Evolutionary conservation across 2,329 filamentous ascomycete genomes (phyloP).

Genomic region (Alternaria tenuissima): DNA sequence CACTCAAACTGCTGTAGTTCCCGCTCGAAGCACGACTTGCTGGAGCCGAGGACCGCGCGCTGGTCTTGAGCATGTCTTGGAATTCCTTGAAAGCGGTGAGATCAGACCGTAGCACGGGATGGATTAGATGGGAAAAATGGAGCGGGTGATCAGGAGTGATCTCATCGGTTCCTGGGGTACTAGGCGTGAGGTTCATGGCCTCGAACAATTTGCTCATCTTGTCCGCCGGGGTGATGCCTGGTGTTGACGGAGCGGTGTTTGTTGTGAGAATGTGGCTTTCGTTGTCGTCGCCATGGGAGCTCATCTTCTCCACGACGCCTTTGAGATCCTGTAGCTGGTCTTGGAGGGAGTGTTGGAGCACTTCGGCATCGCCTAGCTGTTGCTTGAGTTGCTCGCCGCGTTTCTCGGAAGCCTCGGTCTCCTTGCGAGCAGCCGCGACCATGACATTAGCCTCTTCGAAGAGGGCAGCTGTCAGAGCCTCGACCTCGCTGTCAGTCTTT

Average conservation of each 20-base stretch:
- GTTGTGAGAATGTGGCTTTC: conserved; percentile 72
- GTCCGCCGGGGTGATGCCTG: conserved; percentile 67
- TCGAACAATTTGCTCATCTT: conserved; percentile 70
- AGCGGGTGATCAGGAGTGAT: conserved; percentile 69
- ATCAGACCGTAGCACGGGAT: conserved; percentile 84
- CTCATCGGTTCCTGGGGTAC: conserved; percentile 59
- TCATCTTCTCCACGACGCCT: conserved; percentile 88
- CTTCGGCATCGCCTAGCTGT: conserved; percentile 87
- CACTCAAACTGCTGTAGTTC: conserved; percentile 71
- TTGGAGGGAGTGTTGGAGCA: conserved; percentile 85
- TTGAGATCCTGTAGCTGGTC: conserved; percentile 94
- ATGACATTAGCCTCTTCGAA: conserved; percentile 99
- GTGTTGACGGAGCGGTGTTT: conserved; percentile 77
- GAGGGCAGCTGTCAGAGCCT: conserved; percentile 87
- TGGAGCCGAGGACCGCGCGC: conserved; percentile 63
- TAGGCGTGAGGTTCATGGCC: conserved; percentile 61
- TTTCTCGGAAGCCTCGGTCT: conserved; percentile 80
- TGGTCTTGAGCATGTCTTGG: conserved; percentile 74
- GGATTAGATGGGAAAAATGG: conserved; percentile 83
- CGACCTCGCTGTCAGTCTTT: conserved; percentile 89
- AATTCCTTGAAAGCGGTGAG: conserved; percentile 86
- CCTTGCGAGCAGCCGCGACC: conserved; percentile 87
- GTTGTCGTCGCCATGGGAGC: conserved; percentile 74
- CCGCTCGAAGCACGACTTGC: conserved; percentile 75
- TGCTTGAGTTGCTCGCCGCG: conserved; percentile 87